A percentile compares a stretch with the other conserved stretches of the same genome.
Conservation (phyloP, 345 rosid genomes). For the Zanthoxylum bungeanum region DNA sequence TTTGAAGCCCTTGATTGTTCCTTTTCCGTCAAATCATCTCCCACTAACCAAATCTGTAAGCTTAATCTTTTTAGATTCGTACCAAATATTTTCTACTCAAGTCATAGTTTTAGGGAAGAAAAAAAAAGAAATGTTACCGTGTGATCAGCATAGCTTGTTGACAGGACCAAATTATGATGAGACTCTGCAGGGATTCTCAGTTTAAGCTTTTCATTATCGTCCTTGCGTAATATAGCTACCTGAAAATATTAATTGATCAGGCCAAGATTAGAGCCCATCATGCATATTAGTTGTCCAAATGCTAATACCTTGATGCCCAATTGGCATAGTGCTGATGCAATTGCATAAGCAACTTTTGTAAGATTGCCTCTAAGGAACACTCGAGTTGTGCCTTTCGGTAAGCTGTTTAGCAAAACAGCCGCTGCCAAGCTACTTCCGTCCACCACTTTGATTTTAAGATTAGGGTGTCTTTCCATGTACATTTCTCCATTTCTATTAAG, state of each 20-base stretch:
- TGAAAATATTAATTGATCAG: conserved; percentile 1
- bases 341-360: conserved; percentile 37
- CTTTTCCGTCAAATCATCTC: conserved; percentile 45
- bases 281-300: no score
- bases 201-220: conserved; percentile 37
- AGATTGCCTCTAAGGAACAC: conserved; percentile 41
- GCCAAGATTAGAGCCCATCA: no score
- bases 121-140: conserved; percentile 9
- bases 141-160: conserved; percentile 16
- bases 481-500: conserved; percentile 46
- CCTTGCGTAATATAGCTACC: conserved; percentile 27
- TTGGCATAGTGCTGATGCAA: conserved; percentile 33
- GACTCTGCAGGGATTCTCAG: conserved; percentile 16
- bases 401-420: conserved; percentile 40
- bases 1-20: conserved; percentile 47
- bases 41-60: conserved; percentile 58
- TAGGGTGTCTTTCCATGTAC: conserved; percentile 39
- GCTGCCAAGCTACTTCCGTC: conserved; percentile 59
- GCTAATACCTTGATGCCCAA: conserved; percentile 38
- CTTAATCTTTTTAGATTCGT: not conserved
- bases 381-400: conserved; percentile 36
- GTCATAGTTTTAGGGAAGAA: not conserved
- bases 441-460: conserved; percentile 44
- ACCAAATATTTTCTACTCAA: not conserved
- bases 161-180: conserved; percentile 22